These are phyloP conservation scores for Suhomyces xylopsoci DNA, from an alignment of 805 yeast species.

Conservation along the genomic window DNA sequence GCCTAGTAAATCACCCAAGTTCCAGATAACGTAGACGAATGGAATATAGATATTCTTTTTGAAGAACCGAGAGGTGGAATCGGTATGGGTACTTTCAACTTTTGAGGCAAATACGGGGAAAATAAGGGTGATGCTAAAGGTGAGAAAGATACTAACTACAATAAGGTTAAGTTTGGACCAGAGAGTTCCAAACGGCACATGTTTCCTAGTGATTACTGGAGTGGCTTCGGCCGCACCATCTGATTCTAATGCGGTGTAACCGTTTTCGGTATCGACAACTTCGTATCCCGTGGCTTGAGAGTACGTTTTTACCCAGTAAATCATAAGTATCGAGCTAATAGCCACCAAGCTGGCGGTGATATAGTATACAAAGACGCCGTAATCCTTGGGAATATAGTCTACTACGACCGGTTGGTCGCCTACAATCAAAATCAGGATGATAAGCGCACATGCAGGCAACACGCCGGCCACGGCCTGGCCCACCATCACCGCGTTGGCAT, in stretches of 20 bases:
- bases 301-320: constrained; percentile 32
- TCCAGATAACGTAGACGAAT: constrained; percentile 80
- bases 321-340: constrained; percentile 37
- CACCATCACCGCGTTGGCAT: constrained; percentile 87
- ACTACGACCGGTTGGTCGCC: constrained; percentile 24
- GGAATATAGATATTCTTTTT: constrained; percentile 59
- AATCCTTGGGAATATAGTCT: constrained; percentile 33
- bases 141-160: constrained; percentile 65
- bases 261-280: background rate
- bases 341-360: constrained; percentile 51
- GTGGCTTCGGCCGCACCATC: background rate
- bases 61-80: constrained; percentile 37
- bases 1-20: constrained; percentile 81
- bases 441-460: constrained; percentile 72
- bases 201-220: constrained; percentile 12
- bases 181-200: constrained; percentile 58
- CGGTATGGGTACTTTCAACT: constrained; percentile 47
- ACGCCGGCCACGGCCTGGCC: constrained; percentile 97
- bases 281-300: constrained; percentile 15
- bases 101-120: constrained; percentile 90
- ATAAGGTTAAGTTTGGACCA: constrained; percentile 63
- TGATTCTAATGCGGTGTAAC: background rate
- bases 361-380: constrained; percentile 45
- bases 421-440: constrained; percentile 47
- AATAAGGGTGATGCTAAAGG: constrained; percentile 69